phyloP scores from a whole-genome alignment of 371 early-diverging fungal species.

The Mucor lusitanicus region DNA sequence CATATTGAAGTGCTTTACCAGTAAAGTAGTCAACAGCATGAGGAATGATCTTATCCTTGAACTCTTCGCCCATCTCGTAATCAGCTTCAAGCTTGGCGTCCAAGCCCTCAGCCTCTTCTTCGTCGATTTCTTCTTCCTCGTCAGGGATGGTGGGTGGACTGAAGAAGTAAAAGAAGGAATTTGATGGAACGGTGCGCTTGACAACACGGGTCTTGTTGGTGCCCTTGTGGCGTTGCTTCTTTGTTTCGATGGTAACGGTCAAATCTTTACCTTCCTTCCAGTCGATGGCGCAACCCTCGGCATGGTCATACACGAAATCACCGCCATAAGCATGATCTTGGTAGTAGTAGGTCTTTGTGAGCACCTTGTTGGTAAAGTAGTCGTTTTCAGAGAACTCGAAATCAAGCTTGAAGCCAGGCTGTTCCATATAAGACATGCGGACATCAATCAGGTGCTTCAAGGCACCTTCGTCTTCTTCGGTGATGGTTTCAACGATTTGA shows the following conservation, averaged over 20 bases:
- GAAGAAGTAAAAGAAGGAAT: slow-evolving; percentile 97
- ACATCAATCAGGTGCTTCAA: slow-evolving; percentile 86
- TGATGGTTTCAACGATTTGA: slow-evolving; percentile 78
- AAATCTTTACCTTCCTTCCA: slow-evolving; percentile 98
- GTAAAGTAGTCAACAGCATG: slow-evolving; percentile 98
- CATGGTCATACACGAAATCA: slow-evolving; percentile 86
- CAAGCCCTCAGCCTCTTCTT: slow-evolving; percentile 75
- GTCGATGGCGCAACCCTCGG: slow-evolving; percentile 85
- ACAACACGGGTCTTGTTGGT: slow-evolving; percentile 97
- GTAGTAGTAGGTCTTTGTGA: slow-evolving; percentile 91
- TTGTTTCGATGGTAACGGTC: slow-evolving; percentile 87
- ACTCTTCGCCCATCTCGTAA: slow-evolving; percentile 94
- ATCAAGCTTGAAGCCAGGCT: slow-evolving; percentile 91
- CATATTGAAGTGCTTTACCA: slow-evolving; percentile 89
- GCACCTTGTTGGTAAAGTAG: slow-evolving; percentile 82
- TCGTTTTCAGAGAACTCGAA: slow-evolving; percentile 90
- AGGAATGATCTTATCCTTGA: slow-evolving; percentile 95
- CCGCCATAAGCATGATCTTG: slow-evolving; percentile 74
- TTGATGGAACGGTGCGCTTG: slow-evolving; percentile 91
- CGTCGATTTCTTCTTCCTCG: slow-evolving; percentile 72
- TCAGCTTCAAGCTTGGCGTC: slow-evolving; percentile 87
- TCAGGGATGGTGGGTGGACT: slow-evolving; percentile 76
- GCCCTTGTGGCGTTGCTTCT: slow-evolving; percentile 97
- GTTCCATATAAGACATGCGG: slow-evolving; percentile 78
- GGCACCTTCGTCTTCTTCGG: slow-evolving; percentile 85